Evolutionary conservation across 306 rosid species (phyloP).

Genomic region (Aeschynomene evenia): DNA sequence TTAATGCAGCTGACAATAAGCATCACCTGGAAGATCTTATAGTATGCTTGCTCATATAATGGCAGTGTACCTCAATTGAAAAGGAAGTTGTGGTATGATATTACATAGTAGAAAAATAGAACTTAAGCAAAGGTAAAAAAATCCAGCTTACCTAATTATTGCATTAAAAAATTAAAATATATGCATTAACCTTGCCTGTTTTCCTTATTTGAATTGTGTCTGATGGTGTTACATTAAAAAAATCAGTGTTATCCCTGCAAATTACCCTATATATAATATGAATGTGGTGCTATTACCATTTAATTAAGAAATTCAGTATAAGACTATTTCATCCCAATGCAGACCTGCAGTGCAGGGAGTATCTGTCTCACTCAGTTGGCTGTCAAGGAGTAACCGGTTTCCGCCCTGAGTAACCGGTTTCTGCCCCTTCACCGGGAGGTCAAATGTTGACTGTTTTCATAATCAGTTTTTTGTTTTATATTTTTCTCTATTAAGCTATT

Average conservation of each 20-base stretch:
- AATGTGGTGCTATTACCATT: neutral
- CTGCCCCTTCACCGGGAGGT: neutral
- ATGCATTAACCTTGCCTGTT: neutral
- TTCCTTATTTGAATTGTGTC: neutral
- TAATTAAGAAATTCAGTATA: neutral
- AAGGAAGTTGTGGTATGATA: neutral
- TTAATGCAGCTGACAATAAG: conserved; percentile 20
- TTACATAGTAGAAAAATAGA: neutral
- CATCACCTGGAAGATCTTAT: conserved; percentile 28
- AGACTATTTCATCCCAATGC: neutral
- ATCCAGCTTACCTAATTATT: no score
- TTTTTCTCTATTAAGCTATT: no score
- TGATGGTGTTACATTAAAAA: neutral
- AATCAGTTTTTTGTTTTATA: no score
- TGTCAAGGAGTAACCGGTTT: no score
- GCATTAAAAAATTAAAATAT: no score
- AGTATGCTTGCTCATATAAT: conserved; percentile 11
- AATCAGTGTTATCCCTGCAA: neutral
- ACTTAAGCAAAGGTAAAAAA: no score
- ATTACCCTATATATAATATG: neutral
- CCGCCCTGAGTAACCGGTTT: no score
- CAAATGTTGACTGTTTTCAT: neutral
- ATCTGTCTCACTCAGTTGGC: no score
- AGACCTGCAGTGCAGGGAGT: neutral
- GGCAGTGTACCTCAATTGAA: conserved; percentile 19